Evolutionary conservation across 2,329 filamentous ascomycete species (phyloP).

Genomic region (Penicillium sp.): DNA sequence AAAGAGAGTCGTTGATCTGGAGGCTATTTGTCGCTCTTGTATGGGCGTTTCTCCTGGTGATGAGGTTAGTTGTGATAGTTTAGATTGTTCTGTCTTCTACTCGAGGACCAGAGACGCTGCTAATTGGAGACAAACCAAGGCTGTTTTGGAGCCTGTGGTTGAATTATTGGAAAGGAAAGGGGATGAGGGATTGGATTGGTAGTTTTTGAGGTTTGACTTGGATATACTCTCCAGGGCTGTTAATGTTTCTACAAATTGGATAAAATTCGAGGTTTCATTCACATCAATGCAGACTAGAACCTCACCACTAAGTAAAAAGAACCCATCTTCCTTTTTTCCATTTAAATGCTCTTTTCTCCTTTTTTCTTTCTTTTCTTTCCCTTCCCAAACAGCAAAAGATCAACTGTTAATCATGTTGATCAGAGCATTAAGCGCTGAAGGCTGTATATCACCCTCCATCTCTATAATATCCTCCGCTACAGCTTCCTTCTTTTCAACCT

Average conservation of each 20-base stretch:
- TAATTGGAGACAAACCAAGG: conserved; percentile 37
- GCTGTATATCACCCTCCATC: conserved; percentile 22
- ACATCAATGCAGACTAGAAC: background rate
- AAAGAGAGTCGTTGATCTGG: conserved; percentile 61
- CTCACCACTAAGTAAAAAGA: background rate
- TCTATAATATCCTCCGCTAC: conserved; percentile 22
- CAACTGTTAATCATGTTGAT: conserved; percentile 7
- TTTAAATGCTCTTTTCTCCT: background rate
- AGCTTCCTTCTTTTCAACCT: background rate
- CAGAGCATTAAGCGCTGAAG: conserved; percentile 27
- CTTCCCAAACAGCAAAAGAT: background rate
- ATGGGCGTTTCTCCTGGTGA: conserved; percentile 70
- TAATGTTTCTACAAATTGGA: background rate
- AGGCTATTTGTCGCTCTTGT: conserved; percentile 75
- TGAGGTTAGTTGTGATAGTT: conserved; percentile 80
- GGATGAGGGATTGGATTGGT: conserved; percentile 41
- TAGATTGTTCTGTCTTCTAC: conserved; percentile 92
- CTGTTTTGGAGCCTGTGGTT: conserved; percentile 38
- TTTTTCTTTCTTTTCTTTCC: background rate
- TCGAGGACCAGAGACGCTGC: conserved; percentile 40
- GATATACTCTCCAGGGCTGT: conserved; percentile 8
- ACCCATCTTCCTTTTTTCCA: background rate
- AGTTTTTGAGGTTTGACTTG: conserved; percentile 6
- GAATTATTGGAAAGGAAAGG: conserved; percentile 35
- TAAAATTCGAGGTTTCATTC: background rate